phyloP scores from a whole-genome alignment of 2,329 filamentous ascomycete species.

The Pestalotiopsis sp. region DNA sequence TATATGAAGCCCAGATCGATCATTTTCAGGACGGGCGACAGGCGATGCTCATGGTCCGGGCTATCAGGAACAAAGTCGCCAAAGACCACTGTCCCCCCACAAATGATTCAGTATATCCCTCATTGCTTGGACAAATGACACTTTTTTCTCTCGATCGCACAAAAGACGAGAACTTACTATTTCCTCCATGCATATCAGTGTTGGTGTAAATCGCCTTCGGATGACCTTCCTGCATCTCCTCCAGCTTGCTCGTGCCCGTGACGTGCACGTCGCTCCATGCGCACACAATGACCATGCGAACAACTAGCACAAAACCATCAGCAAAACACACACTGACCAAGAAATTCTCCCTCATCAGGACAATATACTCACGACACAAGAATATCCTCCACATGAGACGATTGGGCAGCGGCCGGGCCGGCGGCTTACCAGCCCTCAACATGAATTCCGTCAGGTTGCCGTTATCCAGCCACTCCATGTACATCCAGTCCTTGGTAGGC shows the following conservation, averaged over 20 bases:
- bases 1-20: slow-evolving; percentile 5
- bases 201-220: not conserved
- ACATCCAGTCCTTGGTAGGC: not conserved
- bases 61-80: slow-evolving; percentile 4
- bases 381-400: slow-evolving; percentile 12
- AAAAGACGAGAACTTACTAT: not conserved
- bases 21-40: slow-evolving; percentile 11
- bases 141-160: not conserved
- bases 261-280: not conserved
- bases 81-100: not conserved
- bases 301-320: not conserved
- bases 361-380: not conserved
- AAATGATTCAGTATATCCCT: not conserved
- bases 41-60: not conserved
- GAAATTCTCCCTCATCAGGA: no score
- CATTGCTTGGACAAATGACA: not conserved
- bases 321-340: not conserved
- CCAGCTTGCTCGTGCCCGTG: not conserved
- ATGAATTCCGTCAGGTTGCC: slow-evolving; percentile 1
- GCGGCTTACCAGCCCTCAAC: not conserved
- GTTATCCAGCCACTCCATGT: slow-evolving; percentile 13
- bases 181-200: not conserved
- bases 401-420: not conserved
- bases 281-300: slow-evolving; percentile 1
- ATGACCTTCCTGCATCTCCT: not conserved